These are phyloP conservation scores for Eugenia klotzschiana DNA, from an alignment of 441 rosid species.

Conservation along the genomic window DNA sequence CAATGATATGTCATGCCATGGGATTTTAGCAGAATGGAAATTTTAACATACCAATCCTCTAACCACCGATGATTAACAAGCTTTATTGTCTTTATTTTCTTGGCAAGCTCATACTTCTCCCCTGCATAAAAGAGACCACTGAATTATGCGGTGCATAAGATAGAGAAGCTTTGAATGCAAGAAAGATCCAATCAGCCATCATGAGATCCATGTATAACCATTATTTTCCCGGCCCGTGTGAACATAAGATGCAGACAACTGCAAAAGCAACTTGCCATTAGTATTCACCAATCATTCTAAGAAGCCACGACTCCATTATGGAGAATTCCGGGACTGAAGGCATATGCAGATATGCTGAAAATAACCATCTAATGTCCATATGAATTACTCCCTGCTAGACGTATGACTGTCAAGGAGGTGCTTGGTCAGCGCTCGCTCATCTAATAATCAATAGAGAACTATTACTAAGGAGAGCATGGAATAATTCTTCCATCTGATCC, in stretches of 20 bases:
- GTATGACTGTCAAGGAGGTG: not conserved
- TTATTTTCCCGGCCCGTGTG: not conserved
- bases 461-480: not conserved
- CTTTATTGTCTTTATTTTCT: slow-evolving; percentile 60
- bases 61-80: slow-evolving; percentile 84
- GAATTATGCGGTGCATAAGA: not conserved
- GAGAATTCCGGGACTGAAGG: not conserved
- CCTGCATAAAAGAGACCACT: slow-evolving; percentile 22
- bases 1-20: not conserved
- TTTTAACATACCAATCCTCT: slow-evolving; percentile 56
- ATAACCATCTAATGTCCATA: not conserved
- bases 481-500: not conserved
- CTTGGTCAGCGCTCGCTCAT: not conserved
- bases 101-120: slow-evolving; percentile 88
- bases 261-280: not conserved
- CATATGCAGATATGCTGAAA: not conserved
- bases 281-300: not conserved
- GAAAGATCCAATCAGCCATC: not conserved
- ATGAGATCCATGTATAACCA: not conserved
- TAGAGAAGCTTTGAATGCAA: not conserved
- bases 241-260: not conserved
- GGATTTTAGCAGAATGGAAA: not conserved
- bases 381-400: not conserved
- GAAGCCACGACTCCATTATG: not conserved
- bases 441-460: not conserved